These are phyloP conservation scores for Rhododendron kiyosumense DNA, from an alignment of 148 eudicot genomes.

Conservation along the genomic window DNA sequence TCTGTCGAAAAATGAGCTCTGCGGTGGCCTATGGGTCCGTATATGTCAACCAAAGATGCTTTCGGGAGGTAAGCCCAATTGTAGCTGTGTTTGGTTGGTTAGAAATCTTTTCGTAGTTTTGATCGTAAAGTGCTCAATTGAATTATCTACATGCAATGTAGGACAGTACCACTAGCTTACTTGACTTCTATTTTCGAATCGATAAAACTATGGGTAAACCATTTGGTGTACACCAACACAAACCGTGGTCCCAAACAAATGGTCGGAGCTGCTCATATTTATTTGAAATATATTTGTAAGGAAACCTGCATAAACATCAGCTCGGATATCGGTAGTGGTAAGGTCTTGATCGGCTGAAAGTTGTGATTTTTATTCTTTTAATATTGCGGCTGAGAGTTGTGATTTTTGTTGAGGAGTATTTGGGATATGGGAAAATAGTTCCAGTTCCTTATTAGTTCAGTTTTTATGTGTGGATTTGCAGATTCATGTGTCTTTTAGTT, in stretches of 20 bases:
- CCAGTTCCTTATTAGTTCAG: neutral
- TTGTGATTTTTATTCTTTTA: neutral
- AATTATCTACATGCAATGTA: neutral
- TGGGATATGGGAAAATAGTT: neutral
- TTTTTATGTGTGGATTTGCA: neutral
- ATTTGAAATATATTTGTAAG: no score
- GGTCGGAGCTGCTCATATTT: no score
- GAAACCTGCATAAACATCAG: no score
- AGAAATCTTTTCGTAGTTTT: neutral
- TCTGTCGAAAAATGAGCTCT: constrained; percentile 36
- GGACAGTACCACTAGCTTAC: neutral
- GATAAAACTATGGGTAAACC: no score
- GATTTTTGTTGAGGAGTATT: neutral
- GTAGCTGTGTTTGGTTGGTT: neutral
- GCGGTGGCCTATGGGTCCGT: constrained; percentile 25
- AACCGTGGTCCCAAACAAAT: no score
- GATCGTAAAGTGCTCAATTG: neutral
- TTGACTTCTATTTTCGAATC: no score
- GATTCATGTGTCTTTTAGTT: neutral
- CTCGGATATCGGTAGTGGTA: no score
- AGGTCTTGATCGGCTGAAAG: no score
- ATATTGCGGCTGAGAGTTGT: neutral
- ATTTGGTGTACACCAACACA: no score
- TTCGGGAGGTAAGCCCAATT: constrained; percentile 19
- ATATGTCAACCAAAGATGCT: constrained; percentile 16